Evolutionary conservation across 148 eudicot species (phyloP).

Genomic region (Polygonum aviculare): DNA sequence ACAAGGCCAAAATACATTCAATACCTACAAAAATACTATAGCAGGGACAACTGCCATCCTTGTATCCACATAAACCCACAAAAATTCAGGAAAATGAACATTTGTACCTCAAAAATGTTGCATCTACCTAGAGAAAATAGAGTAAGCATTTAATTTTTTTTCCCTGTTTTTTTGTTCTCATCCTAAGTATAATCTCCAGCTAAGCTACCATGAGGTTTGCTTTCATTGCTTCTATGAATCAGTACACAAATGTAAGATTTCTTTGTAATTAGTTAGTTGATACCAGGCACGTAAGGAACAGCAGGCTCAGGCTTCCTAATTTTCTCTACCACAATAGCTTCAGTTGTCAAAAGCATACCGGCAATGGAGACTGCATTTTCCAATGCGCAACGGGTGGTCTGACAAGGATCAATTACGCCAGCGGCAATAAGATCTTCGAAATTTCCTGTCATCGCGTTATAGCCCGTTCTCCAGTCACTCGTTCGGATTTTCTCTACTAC

Average conservation of each 20-base stretch:
- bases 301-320: slow-evolving; percentile 47
- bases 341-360: slow-evolving; percentile 74
- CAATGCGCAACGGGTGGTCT: slow-evolving; percentile 68
- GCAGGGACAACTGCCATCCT: too few relatives aligned
- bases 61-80: not conserved
- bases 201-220: too few relatives aligned
- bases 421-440: slow-evolving; percentile 77
- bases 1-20: not conserved
- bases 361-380: slow-evolving; percentile 88
- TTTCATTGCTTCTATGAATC: not conserved
- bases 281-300: slow-evolving; percentile 71
- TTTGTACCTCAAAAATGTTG: not conserved
- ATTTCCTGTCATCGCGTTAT: slow-evolving; percentile 63
- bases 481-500: slow-evolving; percentile 55
- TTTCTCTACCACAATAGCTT: slow-evolving; percentile 76
- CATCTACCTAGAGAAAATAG: not conserved
- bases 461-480: slow-evolving; percentile 60
- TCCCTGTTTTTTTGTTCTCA: too few relatives aligned
- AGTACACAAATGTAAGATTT: not conserved
- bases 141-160: too few relatives aligned
- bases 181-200: too few relatives aligned
- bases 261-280: slow-evolving; percentile 8
- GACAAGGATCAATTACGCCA: slow-evolving; percentile 83
- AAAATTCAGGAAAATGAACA: not conserved
- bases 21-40: not conserved